A percentile compares a stretch with the other conserved stretches of the same genome.
Evolutionary conservation across 768 basidiomycete species (phyloP).

Genomic region (Lactarius pseudohatsudake): DNA sequence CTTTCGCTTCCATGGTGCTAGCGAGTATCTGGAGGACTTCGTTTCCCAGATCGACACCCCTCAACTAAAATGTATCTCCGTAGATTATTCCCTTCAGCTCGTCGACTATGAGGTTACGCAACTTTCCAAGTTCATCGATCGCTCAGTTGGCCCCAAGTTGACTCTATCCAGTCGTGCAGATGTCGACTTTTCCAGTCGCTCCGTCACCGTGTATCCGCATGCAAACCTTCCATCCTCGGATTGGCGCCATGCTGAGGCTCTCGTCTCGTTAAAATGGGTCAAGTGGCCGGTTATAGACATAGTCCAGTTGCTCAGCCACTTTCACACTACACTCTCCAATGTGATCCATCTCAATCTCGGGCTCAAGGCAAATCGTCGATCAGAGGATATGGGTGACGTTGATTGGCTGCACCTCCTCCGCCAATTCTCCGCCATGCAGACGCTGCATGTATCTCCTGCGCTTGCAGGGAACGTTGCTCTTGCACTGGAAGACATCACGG

Average conservation of each 20-base stretch:
- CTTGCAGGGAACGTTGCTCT: no score
- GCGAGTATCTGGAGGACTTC: slow-evolving; percentile 7
- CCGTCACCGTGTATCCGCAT: no score
- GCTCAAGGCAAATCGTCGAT: no score
- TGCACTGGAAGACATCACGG: no score
- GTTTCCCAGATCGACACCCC: background rate
- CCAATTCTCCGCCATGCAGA: no score
- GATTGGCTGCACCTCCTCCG: no score
- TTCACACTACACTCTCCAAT: background rate
- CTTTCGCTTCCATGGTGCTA: background rate
- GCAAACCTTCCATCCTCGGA: no score
- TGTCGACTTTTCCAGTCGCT: no score
- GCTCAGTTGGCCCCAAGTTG: background rate
- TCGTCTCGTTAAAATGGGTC: background rate
- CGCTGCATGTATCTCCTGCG: no score
- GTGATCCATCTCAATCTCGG: no score
- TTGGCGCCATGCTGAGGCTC: no score
- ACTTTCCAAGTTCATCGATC: background rate
- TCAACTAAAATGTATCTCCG: background rate
- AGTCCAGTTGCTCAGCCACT: background rate
- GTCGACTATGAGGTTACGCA: background rate
- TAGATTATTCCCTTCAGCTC: background rate
- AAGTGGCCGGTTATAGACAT: accelerated
- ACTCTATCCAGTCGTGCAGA: background rate
- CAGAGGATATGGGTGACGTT: no score